Evolutionary conservation across 2,329 filamentous ascomycete species (phyloP), one percentile per base, ranked within the genome.

Genomic region (Penicillium capsulatum): DNA sequence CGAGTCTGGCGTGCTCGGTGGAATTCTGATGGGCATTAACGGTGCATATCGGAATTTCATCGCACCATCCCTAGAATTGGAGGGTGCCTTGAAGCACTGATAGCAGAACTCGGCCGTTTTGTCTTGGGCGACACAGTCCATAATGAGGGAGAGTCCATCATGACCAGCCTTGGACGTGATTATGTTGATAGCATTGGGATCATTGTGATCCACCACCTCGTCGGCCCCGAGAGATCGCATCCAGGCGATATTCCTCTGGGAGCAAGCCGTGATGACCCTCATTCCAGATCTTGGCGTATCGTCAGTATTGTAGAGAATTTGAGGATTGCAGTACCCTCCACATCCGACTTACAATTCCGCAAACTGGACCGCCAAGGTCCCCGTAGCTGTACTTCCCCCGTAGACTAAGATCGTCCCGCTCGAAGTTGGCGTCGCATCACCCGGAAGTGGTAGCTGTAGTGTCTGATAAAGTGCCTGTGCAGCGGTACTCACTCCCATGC

Each of bases 381-480:
- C 37, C 8, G 31, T 39, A 1, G 37, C 24, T 10, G 37, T 39
- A 22, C 31, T 30, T 4, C 37, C 37, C 19, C 37, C 37, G 17
- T 39, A 39, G 8, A 39, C 26, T n/a, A 39, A n/a, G 13, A 28
- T 28, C 10, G 26, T 7, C 11, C 13, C 26, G n/a, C 13, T 14
- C 5, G 10, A n/a, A 11, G 26, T n/a, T n/a, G 4, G 6, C 13
- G n/a, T 14, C 14, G 4, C 10, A 3, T 10, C 4, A 11, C 2
- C 10, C 20, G 38, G 38, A 2, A 40, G 6, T 19, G 32, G 38
- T 13, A 40, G 17, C 7, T 6, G 2, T 10, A 40, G 16, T 6
- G 27, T 14, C 13, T 40, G 38, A 14, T 40, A 40, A 6, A 36
- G n/a, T 17, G 38, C 38, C 13, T 40, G 32, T 3, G 17, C 32